A percentile compares a stretch with the other conserved stretches of the same genome.
Conservation (phyloP, 352 stramenopile genomes). For the Phytophthora uliginosa region DNA sequence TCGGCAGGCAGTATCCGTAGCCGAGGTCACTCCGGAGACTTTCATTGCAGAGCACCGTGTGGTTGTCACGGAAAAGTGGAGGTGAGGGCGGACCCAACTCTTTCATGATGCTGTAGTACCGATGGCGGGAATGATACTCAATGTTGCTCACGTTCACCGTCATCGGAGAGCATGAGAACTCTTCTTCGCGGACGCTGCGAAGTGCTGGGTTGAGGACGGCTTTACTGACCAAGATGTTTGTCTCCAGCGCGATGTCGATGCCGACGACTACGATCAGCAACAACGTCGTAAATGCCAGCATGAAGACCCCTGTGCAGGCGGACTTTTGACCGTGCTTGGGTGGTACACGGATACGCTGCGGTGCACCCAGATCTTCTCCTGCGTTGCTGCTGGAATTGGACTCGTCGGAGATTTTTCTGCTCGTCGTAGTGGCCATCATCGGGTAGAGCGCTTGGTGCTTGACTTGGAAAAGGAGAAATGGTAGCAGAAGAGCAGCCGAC, state of each 20-base stretch:
- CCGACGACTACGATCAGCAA: neutral
- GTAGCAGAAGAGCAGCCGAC: too few relatives aligned
- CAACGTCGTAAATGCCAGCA: neutral
- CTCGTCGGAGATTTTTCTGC: neutral
- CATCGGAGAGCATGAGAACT: neutral
- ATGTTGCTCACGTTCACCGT: neutral
- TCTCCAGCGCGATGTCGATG: neutral
- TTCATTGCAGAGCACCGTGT: neutral
- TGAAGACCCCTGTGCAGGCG: neutral
- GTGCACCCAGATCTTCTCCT: neutral
- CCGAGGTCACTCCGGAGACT: neutral
- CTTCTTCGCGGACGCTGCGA: neutral
- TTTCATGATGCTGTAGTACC: neutral
- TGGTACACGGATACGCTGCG: neutral
- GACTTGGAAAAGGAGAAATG: neutral
- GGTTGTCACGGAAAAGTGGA: neutral
- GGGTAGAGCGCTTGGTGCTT: neutral
- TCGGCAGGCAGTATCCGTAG: slow-evolving; percentile 53
- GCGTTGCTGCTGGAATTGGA: neutral
- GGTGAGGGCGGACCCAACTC: neutral
- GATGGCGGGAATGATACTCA: neutral
- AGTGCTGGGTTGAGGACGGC: neutral
- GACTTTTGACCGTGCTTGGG: neutral
- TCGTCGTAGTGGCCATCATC: neutral
- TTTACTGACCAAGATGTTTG: neutral